Evolutionary conservation across 352 stramenopile species (phyloP).

Genomic region (Thraustochytrium sp.): DNA sequence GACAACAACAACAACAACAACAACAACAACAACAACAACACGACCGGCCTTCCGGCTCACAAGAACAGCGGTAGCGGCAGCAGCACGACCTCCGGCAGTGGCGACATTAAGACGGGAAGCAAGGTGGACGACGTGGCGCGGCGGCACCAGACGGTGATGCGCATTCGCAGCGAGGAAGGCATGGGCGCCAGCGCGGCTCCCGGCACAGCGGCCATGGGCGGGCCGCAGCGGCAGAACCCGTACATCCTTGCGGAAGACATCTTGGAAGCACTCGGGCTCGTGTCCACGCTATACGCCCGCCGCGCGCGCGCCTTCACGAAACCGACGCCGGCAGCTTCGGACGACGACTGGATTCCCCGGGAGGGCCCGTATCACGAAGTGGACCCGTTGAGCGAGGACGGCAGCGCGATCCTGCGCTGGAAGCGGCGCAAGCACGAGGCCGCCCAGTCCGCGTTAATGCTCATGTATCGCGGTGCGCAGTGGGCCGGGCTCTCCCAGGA

Average conservation of each 20-base stretch:
- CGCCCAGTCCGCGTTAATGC: background rate
- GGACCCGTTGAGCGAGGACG: slow-evolving; percentile 7
- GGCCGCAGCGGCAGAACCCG: background rate
- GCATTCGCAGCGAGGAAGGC: too few species aligned
- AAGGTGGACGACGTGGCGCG: too few species aligned
- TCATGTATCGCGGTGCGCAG: background rate
- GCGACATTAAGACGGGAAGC: background rate
- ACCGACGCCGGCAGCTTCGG: background rate
- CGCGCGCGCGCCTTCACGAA: background rate
- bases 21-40: background rate
- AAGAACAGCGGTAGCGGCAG: background rate
- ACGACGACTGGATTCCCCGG: background rate
- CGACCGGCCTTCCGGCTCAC: background rate
- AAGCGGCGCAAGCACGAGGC: background rate
- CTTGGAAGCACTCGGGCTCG: background rate
- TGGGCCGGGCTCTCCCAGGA: background rate
- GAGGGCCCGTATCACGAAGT: background rate
- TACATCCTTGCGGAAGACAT: slow-evolving; percentile 7
- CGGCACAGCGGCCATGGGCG: background rate
- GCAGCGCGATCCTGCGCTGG: background rate
- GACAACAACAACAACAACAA: background rate
- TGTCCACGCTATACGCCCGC: slow-evolving; percentile 8
- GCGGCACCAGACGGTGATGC: too few species aligned
- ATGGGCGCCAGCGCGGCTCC: too few species aligned
- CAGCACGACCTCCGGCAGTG: background rate